Evolutionary conservation across 2,329 filamentous ascomycete genomes (phyloP).

Genomic region (Sarocladium strictum): DNA sequence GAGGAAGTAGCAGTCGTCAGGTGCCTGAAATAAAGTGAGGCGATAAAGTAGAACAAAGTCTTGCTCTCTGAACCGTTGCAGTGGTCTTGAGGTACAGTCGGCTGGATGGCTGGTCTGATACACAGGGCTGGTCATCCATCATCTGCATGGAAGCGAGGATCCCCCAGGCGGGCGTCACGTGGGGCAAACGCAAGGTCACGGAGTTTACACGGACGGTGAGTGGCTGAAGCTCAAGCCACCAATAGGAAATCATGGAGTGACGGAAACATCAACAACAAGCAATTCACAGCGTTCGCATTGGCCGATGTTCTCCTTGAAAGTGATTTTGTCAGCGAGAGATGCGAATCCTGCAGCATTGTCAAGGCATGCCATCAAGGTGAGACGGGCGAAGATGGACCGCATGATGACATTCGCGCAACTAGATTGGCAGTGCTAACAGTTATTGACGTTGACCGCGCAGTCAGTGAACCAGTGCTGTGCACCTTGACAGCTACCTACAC

Average conservation of each 20-base stretch:
- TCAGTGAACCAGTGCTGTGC: too few species aligned
- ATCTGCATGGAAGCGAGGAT: not conserved
- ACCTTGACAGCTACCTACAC: too few species aligned
- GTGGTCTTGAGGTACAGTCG: not conserved
- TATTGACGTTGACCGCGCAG: too few species aligned
- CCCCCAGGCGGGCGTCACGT: not conserved
- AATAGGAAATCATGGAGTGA: not conserved
- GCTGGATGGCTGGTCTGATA: not conserved
- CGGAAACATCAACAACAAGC: not conserved
- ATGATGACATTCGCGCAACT: too few species aligned
- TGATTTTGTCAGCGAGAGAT: not conserved
- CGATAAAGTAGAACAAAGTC: not conserved
- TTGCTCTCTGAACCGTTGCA: not conserved
- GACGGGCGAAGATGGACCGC: too few species aligned
- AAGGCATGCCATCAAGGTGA: too few species aligned
- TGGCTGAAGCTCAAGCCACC: not conserved
- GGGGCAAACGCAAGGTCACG: conserved; percentile 1
- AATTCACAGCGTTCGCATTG: not conserved
- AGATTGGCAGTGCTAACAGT: too few species aligned
- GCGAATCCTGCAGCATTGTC: not conserved
- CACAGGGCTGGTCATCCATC: not conserved
- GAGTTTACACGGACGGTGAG: not conserved
- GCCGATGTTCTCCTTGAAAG: not conserved
- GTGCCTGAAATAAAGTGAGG: not conserved
- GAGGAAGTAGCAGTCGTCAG: not conserved